Conservation (phyloP, 2,329 filamentous ascomycete species). For the Cladosporium cucumerinum region DNA sequence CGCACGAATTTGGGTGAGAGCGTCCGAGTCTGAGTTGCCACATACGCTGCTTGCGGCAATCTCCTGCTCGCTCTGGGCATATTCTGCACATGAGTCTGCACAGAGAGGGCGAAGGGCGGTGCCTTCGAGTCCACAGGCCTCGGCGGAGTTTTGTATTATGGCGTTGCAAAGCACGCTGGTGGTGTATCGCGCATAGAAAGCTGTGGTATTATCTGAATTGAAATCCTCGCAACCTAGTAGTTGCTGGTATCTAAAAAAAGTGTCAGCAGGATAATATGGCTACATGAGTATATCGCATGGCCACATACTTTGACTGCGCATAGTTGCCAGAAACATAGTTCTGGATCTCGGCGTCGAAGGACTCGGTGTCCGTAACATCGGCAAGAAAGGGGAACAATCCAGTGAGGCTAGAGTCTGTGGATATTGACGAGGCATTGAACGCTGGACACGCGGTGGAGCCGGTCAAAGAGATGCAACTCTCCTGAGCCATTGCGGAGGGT, state of each 20-base stretch:
- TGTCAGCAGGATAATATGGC: slow-evolving; percentile 31
- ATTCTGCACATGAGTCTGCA: slow-evolving; percentile 83
- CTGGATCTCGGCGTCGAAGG: slow-evolving; percentile 73
- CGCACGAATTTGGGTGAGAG: slow-evolving; percentile 75
- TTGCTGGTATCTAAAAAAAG: slow-evolving; percentile 65
- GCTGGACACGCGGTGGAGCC: slow-evolving; percentile 69
- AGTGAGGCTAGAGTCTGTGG: slow-evolving; percentile 57
- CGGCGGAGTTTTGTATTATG: slow-evolving; percentile 84
- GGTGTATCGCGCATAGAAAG: slow-evolving; percentile 89
- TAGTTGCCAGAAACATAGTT: slow-evolving; percentile 73
- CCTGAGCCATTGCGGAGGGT: slow-evolving; percentile 32
- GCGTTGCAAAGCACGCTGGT: slow-evolving; percentile 89
- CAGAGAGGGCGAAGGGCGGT: slow-evolving; percentile 71
- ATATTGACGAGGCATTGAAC: slow-evolving; percentile 69
- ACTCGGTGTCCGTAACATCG: slow-evolving; percentile 69
- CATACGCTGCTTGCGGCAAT: slow-evolving; percentile 78
- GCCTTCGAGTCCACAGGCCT: slow-evolving; percentile 63
- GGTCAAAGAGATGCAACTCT: slow-evolving; percentile 64
- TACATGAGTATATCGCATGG: not conserved
- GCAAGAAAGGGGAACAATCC: slow-evolving; percentile 75
- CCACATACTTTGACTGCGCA: slow-evolving; percentile 69
- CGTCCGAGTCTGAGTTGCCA: slow-evolving; percentile 60
- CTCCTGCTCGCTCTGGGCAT: slow-evolving; percentile 82
- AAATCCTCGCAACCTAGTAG: slow-evolving; percentile 77
- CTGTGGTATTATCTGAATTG: slow-evolving; percentile 71